Evolutionary conservation across 495 filamentous ascomycete species (phyloP).

Genomic region (Podospora didyma): DNA sequence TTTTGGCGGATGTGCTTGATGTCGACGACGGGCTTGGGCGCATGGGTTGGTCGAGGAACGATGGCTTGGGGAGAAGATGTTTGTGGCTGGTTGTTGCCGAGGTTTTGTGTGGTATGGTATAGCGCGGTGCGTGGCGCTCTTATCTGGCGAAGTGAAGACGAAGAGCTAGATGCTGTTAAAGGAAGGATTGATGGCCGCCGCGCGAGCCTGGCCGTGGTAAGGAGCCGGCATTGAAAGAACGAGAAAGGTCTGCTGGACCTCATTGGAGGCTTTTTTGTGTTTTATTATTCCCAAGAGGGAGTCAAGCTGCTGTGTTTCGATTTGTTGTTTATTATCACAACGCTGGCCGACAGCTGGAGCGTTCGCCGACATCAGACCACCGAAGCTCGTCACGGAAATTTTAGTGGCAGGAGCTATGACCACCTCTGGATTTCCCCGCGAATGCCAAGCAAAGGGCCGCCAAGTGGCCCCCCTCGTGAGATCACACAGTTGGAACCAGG

Average conservation of each 20-base stretch:
- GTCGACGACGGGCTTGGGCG: conserved; percentile 75
- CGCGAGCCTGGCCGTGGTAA: background rate
- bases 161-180: background rate
- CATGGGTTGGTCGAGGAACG: conserved; percentile 53
- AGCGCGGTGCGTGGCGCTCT: conserved; percentile 1
- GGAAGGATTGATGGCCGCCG: background rate
- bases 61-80: conserved; percentile 1
- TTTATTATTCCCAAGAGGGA: too few species aligned
- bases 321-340: too few species aligned
- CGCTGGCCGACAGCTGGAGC: too few species aligned
- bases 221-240: conserved; percentile 28
- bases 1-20: conserved; percentile 87
- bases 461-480: background rate
- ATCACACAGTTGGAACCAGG: too few species aligned
- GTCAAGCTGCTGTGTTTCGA: too few species aligned
- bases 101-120: conserved; percentile 10
- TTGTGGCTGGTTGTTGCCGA: conserved; percentile 5
- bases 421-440: background rate
- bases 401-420: background rate
- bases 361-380: too few species aligned
- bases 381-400: background rate
- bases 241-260: conserved; percentile 8
- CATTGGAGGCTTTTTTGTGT: too few species aligned
- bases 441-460: background rate
- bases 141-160: background rate